phyloP scores from a whole-genome alignment of 805 yeast species.

The Lipomyces lipofer region DNA sequence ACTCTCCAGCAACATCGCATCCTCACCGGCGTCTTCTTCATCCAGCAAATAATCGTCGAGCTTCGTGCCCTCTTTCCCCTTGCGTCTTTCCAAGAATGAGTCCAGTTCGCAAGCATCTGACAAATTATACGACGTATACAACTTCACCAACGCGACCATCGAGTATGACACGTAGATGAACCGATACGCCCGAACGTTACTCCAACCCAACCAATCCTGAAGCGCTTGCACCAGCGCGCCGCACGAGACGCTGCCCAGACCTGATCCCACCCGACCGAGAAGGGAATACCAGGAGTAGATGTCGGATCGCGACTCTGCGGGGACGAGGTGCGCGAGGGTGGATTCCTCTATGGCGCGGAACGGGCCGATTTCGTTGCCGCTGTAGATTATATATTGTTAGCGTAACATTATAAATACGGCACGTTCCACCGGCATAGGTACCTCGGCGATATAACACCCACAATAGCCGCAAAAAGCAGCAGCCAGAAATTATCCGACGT shows the following conservation, averaged over 20 bases:
- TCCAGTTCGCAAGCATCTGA: constrained; percentile 55
- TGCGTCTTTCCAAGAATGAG: constrained; percentile 17
- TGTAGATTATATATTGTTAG: constrained; percentile 6
- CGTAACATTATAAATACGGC: not conserved
- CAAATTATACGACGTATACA: constrained; percentile 53
- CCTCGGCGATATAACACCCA: constrained; percentile 55
- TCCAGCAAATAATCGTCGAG: constrained; percentile 1
- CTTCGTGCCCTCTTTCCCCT: constrained; percentile 35
- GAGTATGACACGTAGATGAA: constrained; percentile 22
- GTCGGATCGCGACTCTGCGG: constrained; percentile 49
- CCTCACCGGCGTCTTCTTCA: constrained; percentile 3
- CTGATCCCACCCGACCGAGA: constrained; percentile 49
- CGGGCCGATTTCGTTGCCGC: constrained; percentile 60
- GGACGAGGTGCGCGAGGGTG: constrained; percentile 49
- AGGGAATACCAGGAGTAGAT: constrained; percentile 58
- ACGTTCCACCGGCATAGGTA: not conserved
- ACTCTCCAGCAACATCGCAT: constrained; percentile 2
- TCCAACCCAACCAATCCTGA: constrained; percentile 34
- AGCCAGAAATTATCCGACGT: constrained; percentile 40
- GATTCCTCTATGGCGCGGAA: constrained; percentile 58
- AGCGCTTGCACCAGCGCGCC: constrained; percentile 63
- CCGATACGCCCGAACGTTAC: constrained; percentile 7
- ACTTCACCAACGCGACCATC: constrained; percentile 42
- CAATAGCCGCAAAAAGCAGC: constrained; percentile 44
- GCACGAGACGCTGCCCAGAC: constrained; percentile 83